These are phyloP conservation scores for Heliosperma pusillum DNA, from an alignment of 148 eudicot species.

Conservation along the genomic window DNA sequence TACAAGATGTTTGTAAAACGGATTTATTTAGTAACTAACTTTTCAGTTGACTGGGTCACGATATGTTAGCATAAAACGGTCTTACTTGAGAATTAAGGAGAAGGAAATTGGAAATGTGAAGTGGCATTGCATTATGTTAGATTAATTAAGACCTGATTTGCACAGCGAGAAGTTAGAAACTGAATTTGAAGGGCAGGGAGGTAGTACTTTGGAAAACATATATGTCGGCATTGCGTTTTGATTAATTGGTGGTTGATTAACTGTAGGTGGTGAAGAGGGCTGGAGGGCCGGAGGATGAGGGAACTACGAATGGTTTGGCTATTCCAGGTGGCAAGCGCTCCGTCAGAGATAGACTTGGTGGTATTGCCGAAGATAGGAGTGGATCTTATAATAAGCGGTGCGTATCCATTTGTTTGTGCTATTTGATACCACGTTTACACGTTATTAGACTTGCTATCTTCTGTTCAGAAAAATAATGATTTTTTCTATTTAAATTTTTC, in stretches of 20 bases:
- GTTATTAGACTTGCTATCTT: background rate
- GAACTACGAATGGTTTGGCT: conserved; percentile 31
- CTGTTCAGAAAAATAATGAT: background rate
- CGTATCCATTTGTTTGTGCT: conserved; percentile 10
- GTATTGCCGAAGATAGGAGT: conserved; percentile 21
- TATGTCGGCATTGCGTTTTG: conserved; percentile 2
- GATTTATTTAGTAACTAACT: no score
- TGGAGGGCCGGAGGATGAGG: conserved; percentile 35
- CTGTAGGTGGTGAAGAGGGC: conserved; percentile 73
- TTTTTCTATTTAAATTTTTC: background rate
- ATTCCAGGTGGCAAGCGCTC: conserved; percentile 60
- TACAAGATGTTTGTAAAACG: no score
- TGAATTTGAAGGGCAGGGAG: background rate
- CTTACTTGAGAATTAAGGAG: background rate
- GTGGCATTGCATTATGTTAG: background rate
- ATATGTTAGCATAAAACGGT: no score
- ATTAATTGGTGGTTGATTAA: conserved; percentile 12
- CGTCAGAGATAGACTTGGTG: conserved; percentile 57
- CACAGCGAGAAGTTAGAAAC: background rate
- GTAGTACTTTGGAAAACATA: conserved; percentile 4
- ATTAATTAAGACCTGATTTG: background rate
- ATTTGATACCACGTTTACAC: background rate
- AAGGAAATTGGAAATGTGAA: background rate
- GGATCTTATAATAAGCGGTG: conserved; percentile 46
- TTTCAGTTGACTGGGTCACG: no score